Evolutionary conservation across 192 early-diverging fungal genomes (phyloP), one percentile per base, ranked within the genome.

Genomic region (Polychytrium aggregatum): DNA sequence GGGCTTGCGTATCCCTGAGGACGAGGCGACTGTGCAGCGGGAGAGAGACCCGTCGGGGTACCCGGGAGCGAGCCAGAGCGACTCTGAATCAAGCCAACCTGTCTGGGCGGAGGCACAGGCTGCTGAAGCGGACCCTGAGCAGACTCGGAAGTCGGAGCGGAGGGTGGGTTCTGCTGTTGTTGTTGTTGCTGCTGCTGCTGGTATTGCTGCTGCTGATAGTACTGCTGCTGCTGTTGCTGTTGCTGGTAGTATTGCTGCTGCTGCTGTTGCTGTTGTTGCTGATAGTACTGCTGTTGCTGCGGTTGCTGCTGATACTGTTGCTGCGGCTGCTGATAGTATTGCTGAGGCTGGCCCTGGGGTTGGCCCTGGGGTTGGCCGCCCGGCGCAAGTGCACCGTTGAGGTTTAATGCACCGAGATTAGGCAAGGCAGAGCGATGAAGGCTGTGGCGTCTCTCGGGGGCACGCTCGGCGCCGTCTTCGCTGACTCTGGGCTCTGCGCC

Each of bases 341-440:
- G 25, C 27, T 53, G 52, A 46, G 35, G 45, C 0, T 50, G 37
- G 14, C 25, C 24, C 29, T 14, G 17, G 16, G 29, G 52, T 47
- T 53, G 44, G 5, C 14, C 36, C 24, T 16, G 37, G 26, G n/a
- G 18, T 39, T 18, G 28, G 29, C 16, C 27, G 35, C 6, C 33
- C 37, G 13, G 46, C 45, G 33, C 24, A 25, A 5, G 18, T 49
- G 17, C 8, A 28, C 14, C 13, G 25, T 35, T 17, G n/a, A 17
- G 47, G 46, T 41, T 10, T 34, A 35, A 24, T 11, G 16, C 21
- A 47, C 20, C 26, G 50, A 13, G 10, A 21, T 41, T 8, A 3
- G 27, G 35, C 21, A 25, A 14, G 26, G 24, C 46, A 29, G 34
- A 13, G 25, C n/a, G n/a, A n/a, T n/a, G n/a, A n/a, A n/a, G n/a